A percentile compares a stretch with the other conserved stretches of the same genome.
These are phyloP conservation scores for Beauveria bassiana DNA, from an alignment of 2,329 filamentous ascomycete genomes.

Conservation along the genomic window DNA sequence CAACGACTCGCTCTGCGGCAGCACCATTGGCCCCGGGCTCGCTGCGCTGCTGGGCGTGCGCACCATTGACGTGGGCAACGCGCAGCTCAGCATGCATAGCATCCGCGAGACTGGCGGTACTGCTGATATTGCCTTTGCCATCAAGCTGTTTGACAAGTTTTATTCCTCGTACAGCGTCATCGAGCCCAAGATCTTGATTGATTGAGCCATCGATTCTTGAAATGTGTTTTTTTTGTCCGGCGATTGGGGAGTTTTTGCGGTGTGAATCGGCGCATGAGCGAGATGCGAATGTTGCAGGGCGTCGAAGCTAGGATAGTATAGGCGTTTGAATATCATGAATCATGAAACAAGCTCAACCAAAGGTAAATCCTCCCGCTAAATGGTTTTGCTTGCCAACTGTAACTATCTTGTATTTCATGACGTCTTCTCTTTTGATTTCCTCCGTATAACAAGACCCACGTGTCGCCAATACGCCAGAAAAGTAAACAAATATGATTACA, in stretches of 20 bases:
- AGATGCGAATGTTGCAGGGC: too few relatives aligned
- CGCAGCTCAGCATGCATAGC: conserved; percentile 93
- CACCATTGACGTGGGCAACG: conserved; percentile 88
- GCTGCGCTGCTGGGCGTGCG: conserved; percentile 77
- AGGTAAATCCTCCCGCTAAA: too few relatives aligned
- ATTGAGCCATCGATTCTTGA: conserved; percentile 39
- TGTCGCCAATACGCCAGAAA: too few relatives aligned
- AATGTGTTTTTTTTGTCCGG: not conserved
- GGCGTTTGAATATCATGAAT: too few relatives aligned
- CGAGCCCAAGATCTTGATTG: conserved; percentile 75
- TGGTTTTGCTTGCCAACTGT: too few relatives aligned
- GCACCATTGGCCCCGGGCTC: conserved; percentile 96
- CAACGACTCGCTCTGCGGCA: conserved; percentile 91
- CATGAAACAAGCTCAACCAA: too few relatives aligned
- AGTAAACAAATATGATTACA: too few relatives aligned
- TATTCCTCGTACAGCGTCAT: conserved; percentile 77
- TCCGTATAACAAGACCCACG: too few relatives aligned
- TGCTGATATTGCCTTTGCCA: conserved; percentile 78
- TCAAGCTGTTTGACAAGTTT: conserved; percentile 81
- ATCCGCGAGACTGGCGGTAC: conserved; percentile 89
- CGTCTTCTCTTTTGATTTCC: too few relatives aligned
- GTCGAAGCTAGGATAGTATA: too few relatives aligned
- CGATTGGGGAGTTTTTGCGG: not conserved
- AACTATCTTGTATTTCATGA: too few relatives aligned
- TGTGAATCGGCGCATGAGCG: too few relatives aligned